phyloP scores from a whole-genome alignment of 305 asterid species.

The Fraxinus sp. region DNA sequence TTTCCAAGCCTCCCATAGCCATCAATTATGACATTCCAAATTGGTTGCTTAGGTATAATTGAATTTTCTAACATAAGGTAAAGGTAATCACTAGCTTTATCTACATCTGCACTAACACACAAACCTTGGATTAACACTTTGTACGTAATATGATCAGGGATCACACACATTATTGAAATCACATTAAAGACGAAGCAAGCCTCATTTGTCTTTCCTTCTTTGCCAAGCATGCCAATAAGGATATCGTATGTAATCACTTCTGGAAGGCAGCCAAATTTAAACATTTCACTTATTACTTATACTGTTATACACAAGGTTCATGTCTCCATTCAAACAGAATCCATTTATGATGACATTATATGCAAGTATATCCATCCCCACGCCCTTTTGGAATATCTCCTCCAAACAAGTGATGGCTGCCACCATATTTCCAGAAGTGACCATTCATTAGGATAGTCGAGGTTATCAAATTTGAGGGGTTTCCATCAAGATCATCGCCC shows the following conservation, averaged over 20 bases:
- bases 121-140: slow-evolving; percentile 66
- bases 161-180: slow-evolving; percentile 74
- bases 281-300: slow-evolving; percentile 53
- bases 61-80: slow-evolving; percentile 52
- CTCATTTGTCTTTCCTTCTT: slow-evolving; percentile 53
- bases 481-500: slow-evolving; percentile 39
- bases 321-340: slow-evolving; percentile 48
- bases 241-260: slow-evolving; percentile 66
- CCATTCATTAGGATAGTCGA: slow-evolving; percentile 79
- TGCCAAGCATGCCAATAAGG: slow-evolving; percentile 65
- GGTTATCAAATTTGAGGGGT: slow-evolving; percentile 44
- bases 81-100: slow-evolving; percentile 53
- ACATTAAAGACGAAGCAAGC: slow-evolving; percentile 61
- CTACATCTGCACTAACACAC: slow-evolving; percentile 49
- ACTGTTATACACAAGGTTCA: slow-evolving; percentile 41
- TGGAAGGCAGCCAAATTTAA: slow-evolving; percentile 61
- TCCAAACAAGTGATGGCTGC: slow-evolving; percentile 62
- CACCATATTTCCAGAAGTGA: slow-evolving; percentile 52
- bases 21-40: slow-evolving; percentile 71
- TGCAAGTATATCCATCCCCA: slow-evolving; percentile 54
- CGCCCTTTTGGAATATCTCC: slow-evolving; percentile 37
- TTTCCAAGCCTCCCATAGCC: slow-evolving; percentile 62
- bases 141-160: slow-evolving; percentile 64
- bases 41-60: slow-evolving; percentile 50
- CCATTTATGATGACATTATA: slow-evolving; percentile 74